Evolutionary conservation across 2,329 filamentous ascomycete species (phyloP).

Genomic region (Talaromyces verruculosus): DNA sequence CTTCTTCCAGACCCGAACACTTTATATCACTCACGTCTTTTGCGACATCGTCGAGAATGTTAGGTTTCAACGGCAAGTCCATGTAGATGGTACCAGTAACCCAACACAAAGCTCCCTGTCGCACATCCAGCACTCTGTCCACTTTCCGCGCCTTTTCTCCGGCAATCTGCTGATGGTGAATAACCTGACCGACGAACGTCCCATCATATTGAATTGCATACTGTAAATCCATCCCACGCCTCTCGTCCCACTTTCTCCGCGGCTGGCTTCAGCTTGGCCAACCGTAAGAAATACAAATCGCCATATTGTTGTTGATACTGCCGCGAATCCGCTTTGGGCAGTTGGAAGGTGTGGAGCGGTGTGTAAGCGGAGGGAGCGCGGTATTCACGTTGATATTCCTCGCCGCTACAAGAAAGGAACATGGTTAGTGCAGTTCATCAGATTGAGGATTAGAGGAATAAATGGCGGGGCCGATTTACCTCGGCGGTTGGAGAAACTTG

Average conservation of each 20-base stretch:
- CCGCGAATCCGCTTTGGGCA: conserved; percentile 62
- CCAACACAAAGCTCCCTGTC: conserved; percentile 95
- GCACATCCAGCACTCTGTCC: conserved; percentile 88
- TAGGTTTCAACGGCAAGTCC: conserved; percentile 94
- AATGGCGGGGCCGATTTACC: conserved; percentile 11
- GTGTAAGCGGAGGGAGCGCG: conserved; percentile 66
- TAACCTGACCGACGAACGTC: conserved; percentile 65
- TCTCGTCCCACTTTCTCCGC: conserved; percentile 72
- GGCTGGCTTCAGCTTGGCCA: conserved; percentile 80
- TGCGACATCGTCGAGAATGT: conserved; percentile 89
- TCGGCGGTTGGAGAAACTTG: conserved; percentile 20
- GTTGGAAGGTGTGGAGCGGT: conserved; percentile 70
- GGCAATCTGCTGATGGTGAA: conserved; percentile 56
- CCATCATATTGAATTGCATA: conserved; percentile 57
- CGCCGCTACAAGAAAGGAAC: neutral
- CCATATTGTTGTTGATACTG: conserved; percentile 94
- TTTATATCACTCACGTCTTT: conserved; percentile 66
- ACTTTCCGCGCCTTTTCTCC: conserved; percentile 73
- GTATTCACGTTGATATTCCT: conserved; percentile 45
- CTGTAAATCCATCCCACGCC: conserved; percentile 72
- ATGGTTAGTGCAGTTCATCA: neutral
- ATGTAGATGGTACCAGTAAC: conserved; percentile 93
- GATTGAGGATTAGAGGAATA: neutral
- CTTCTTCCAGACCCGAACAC: too few species aligned
- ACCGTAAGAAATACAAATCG: conserved; percentile 94